Base-by-base conservation (phyloP, 2,329 filamentous ascomycete genomes). In the Rutstroemia sydowiana region DNA sequence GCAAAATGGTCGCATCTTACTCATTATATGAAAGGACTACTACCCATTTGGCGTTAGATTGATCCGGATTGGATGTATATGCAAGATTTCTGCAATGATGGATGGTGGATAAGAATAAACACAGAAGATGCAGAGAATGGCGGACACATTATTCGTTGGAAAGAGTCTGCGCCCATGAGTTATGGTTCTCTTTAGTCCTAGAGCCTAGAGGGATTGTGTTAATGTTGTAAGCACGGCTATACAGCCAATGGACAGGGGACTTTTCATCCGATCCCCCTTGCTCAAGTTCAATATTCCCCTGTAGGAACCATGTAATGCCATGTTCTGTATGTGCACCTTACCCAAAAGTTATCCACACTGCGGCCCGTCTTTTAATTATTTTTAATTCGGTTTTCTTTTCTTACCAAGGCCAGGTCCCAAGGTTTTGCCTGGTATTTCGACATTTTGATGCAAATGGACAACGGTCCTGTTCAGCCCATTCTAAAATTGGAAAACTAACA, bases 401-500 rank as follows among this genome's bases (percentile, higher is more conserved):
- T n/a, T n/a, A n/a, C n/a, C n/a, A n/a, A n/a, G n/a, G n/a, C n/a
- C n/a, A n/a, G n/a, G n/a, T n/a, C n/a, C n/a, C n/a, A n/a, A n/a
- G n/a, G n/a, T n/a, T n/a, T n/a, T n/a, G n/a, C n/a, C n/a, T n/a
- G n/a, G n/a, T n/a, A n/a, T n/a, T n/a, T n/a, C n/a, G n/a, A n/a
- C n/a, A 39, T 21, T 39, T 41, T 23, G 43, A 47, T 51, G 49
- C 36, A 26, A 47, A 32, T 40, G 49, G 49, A 34, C 23, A 52
- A 52, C 36, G 49, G 36, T 48, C 11, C 37, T 52, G n/a, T 52
- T 48, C 48, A 54, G 49, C 42, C 48, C 53, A 50, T 37, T 56
- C 55, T 56, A 56, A 55, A 52, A 52, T 55, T 56, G 52, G 55
- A 47, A 47, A 48, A 44, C 44, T n/a, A n/a, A n/a, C n/a, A n/a